phyloP scores from a whole-genome alignment of 2,329 filamentous ascomycete species.

The Metarhizium humberi region DNA sequence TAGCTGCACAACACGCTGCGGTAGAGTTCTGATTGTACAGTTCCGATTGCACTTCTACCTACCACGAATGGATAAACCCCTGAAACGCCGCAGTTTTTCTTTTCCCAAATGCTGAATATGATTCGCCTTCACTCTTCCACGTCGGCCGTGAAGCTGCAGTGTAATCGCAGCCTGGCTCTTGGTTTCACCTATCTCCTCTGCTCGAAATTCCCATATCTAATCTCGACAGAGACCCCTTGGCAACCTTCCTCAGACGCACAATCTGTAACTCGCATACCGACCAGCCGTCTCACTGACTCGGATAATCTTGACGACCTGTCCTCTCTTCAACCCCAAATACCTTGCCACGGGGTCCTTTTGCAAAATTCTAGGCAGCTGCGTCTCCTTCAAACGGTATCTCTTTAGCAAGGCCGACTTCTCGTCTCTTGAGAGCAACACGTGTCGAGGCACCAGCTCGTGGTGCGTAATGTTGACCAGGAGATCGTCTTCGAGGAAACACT shows the following conservation, averaged over 20 bases:
- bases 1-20: not conserved
- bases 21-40: not conserved
- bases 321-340: conserved; percentile 82
- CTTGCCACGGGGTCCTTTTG: conserved; percentile 85
- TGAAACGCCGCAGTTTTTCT: not conserved
- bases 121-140: not conserved
- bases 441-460: conserved; percentile 91
- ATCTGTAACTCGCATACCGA: conserved; percentile 87
- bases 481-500: conserved; percentile 94
- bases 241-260: conserved; percentile 44
- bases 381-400: conserved; percentile 93
- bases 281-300: conserved; percentile 91
- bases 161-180: not conserved
- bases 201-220: not conserved
- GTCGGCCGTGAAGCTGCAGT: not conserved
- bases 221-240: not conserved
- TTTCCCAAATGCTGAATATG: conserved; percentile 2
- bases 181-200: not conserved
- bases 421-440: conserved; percentile 79
- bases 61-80: not conserved
- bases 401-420: conserved; percentile 82
- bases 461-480: conserved; percentile 96
- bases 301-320: conserved; percentile 98
- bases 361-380: conserved; percentile 86
- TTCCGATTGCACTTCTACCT: not conserved